Conservation (phyloP, 1,139 yeast genomes). For the Yueomyces sp. region DNA sequence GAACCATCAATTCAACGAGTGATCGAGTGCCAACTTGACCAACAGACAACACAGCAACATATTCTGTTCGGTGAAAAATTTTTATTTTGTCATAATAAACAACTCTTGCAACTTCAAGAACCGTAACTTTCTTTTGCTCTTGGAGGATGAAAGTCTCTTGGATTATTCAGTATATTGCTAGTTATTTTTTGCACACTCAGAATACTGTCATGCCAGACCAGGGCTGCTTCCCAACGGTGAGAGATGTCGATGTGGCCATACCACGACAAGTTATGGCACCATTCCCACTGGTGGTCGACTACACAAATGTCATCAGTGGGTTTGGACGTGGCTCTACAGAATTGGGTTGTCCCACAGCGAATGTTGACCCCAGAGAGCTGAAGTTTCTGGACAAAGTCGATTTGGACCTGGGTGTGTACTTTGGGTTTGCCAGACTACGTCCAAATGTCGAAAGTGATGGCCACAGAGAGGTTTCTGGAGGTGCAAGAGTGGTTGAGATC, state of each 20-base stretch:
- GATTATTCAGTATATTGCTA: too few species aligned
- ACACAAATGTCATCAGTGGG: constrained; percentile 60
- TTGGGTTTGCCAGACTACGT: constrained; percentile 54
- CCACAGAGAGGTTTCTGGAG: constrained; percentile 7
- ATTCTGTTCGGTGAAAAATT: too few species aligned
- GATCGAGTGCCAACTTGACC: too few species aligned
- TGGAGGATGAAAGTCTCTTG: too few species aligned
- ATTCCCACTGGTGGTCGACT: constrained; percentile 42
- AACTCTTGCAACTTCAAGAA: too few species aligned
- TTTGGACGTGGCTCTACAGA: constrained; percentile 94
- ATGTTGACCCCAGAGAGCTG: constrained; percentile 42
- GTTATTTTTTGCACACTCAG: too few species aligned
- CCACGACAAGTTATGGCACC: constrained; percentile 46
- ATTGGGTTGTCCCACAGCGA: constrained; percentile 92
- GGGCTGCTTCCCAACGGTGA: not conserved
- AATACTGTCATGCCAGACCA: too few species aligned
- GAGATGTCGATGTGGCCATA: constrained; percentile 17
- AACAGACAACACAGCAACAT: too few species aligned
- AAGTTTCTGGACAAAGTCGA: constrained; percentile 1
- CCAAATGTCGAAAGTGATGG: constrained; percentile 3
- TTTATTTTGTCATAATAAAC: too few species aligned
- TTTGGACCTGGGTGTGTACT: constrained; percentile 77
- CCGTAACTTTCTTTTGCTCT: too few species aligned
- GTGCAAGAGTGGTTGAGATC: constrained; percentile 36
- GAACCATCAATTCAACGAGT: too few species aligned